Evolutionary conservation across 2,329 filamentous ascomycete genomes (phyloP).

Genomic region (Westerdykella ornata): DNA sequence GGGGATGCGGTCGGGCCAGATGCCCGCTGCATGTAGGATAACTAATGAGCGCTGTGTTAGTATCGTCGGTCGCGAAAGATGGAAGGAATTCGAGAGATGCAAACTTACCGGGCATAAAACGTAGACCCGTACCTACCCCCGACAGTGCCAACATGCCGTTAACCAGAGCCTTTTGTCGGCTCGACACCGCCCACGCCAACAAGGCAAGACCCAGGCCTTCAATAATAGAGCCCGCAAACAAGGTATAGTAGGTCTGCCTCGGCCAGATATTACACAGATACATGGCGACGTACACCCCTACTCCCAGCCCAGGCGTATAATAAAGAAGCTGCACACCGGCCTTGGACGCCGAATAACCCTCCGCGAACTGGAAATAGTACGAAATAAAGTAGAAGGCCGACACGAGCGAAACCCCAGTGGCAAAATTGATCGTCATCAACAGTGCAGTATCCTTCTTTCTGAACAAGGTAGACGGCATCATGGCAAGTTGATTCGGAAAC

Average conservation of each 20-base stretch:
- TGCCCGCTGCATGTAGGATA: slow-evolving; percentile 56
- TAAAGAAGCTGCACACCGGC: slow-evolving; percentile 42
- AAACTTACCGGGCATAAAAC: slow-evolving; percentile 51
- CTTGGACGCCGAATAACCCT: slow-evolving; percentile 44
- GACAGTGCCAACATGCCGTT: slow-evolving; percentile 62
- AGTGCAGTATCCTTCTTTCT: slow-evolving; percentile 52
- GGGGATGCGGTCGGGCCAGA: slow-evolving; percentile 54
- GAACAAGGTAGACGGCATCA: slow-evolving; percentile 59
- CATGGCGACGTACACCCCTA: slow-evolving; percentile 53
- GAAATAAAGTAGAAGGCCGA: slow-evolving; percentile 62
- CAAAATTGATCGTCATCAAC: slow-evolving; percentile 57
- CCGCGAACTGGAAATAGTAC: slow-evolving; percentile 60
- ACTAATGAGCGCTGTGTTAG: slow-evolving; percentile 16
- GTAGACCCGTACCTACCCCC: slow-evolving; percentile 56
- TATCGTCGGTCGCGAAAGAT: too few species aligned
- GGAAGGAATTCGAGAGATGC: too few species aligned
- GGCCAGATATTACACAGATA: slow-evolving; percentile 57
- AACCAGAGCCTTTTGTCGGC: slow-evolving; percentile 45
- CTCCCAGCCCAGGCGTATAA: slow-evolving; percentile 57
- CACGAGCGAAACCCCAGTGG: slow-evolving; percentile 50
- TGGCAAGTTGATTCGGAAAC: slow-evolving; percentile 53
- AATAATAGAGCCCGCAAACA: slow-evolving; percentile 44
- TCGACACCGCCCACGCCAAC: slow-evolving; percentile 52
- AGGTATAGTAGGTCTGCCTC: slow-evolving; percentile 54
- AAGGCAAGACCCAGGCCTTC: slow-evolving; percentile 55